A percentile compares a stretch with the other conserved stretches of the same genome.
phyloP scores from a whole-genome alignment of 495 filamentous ascomycete genomes.

The Xeromyces bisporus region DNA sequence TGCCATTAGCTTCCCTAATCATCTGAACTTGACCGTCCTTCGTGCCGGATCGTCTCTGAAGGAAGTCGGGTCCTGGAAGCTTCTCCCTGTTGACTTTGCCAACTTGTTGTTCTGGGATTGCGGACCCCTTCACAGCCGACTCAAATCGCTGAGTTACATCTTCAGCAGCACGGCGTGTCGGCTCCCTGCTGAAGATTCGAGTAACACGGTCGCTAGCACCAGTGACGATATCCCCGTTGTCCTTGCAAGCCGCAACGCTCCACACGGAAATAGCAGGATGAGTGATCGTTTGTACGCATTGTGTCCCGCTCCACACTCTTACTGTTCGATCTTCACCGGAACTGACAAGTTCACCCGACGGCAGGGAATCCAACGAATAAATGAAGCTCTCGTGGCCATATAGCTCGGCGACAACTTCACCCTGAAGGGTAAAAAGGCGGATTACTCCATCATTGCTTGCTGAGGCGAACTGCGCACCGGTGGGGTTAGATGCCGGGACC shows the following conservation, averaged over 20 bases:
- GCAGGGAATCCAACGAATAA: slow-evolving; percentile 63
- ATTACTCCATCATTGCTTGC: slow-evolving; percentile 80
- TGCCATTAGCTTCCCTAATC: slow-evolving; percentile 65
- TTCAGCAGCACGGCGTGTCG: slow-evolving; percentile 49
- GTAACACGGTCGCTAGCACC: slow-evolving; percentile 82
- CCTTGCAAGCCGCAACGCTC: slow-evolving; percentile 63
- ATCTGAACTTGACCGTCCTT: slow-evolving; percentile 92
- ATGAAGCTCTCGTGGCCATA: slow-evolving; percentile 91
- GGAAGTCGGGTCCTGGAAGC: slow-evolving; percentile 69
- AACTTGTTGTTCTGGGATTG: slow-evolving; percentile 71
- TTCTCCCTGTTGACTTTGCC: slow-evolving; percentile 77
- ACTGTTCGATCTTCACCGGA: slow-evolving; percentile 87
- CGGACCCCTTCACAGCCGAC: slow-evolving; percentile 59
- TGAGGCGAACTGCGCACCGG: slow-evolving; percentile 73
- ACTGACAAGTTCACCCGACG: slow-evolving; percentile 77
- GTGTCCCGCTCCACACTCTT: slow-evolving; percentile 62
- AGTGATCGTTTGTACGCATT: slow-evolving; percentile 90
- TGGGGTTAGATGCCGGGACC: slow-evolving; percentile 57
- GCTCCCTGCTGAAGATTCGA: slow-evolving; percentile 64
- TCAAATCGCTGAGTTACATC: slow-evolving; percentile 52
- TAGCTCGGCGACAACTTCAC: slow-evolving; percentile 52
- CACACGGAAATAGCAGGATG: slow-evolving; percentile 96
- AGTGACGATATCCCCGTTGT: slow-evolving; percentile 79
- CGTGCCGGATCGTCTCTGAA: slow-evolving; percentile 60
- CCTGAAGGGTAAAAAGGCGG: slow-evolving; percentile 65